Percentiles rank a stretch among this genome's conserved stretches.
Conservation (phyloP, 1,284 basidiomycete species). For the Takashimella tepidaria region DNA sequence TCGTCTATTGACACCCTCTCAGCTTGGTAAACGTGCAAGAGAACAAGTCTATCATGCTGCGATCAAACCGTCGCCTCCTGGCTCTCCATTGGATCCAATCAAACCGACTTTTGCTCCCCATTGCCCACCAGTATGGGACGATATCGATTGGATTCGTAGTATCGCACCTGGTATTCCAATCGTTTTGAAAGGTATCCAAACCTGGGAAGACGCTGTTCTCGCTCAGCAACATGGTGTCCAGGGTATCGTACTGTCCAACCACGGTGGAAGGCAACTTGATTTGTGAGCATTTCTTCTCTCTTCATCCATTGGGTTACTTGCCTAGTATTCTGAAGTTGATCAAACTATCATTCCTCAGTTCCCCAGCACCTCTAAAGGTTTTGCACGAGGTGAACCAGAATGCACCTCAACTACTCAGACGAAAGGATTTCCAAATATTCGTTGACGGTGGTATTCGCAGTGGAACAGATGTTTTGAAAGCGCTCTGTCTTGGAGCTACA, state of each 20-base stretch:
- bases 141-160: conserved; percentile 49
- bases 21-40: conserved; percentile 20
- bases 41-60: neutral
- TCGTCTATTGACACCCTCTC: no score
- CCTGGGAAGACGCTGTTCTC: conserved; percentile 48
- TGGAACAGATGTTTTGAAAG: conserved; percentile 86
- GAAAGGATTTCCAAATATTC: conserved; percentile 57
- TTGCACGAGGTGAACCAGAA: conserved; percentile 63
- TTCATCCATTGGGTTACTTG: neutral
- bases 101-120: conserved; percentile 9
- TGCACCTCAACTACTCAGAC: conserved; percentile 67
- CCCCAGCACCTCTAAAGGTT: conserved; percentile 66
- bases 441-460: conserved; percentile 79
- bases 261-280: conserved; percentile 44
- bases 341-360: conserved; percentile 14
- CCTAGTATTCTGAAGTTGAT: no score
- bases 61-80: neutral
- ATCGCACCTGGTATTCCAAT: conserved; percentile 47
- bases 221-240: conserved; percentile 47
- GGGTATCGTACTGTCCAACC: conserved; percentile 49
- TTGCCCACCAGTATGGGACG: conserved; percentile 36
- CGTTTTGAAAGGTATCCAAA: conserved; percentile 50
- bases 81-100: conserved; percentile 7
- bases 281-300: conserved; percentile 8
- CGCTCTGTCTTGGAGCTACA: conserved; percentile 77